Percentiles rank a stretch among this genome's conserved stretches.
phyloP scores from a whole-genome alignment of 495 filamentous ascomycete genomes.

The Aspergillus biplanus region DNA sequence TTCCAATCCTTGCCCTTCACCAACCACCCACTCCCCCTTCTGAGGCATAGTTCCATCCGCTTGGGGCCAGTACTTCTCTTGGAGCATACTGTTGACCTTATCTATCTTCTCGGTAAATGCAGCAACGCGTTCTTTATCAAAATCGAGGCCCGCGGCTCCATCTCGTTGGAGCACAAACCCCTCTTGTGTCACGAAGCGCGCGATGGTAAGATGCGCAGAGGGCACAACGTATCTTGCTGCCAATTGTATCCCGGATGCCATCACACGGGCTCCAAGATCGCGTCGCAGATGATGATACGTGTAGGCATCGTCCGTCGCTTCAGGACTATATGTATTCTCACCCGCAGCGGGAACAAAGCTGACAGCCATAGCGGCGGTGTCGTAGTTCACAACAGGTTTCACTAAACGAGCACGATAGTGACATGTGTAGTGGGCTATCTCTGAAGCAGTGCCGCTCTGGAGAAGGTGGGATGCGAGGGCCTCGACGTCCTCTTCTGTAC shows the following conservation, averaged over 20 bases:
- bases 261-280: conserved; percentile 68
- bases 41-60: conserved; percentile 46
- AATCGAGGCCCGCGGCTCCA: conserved; percentile 2
- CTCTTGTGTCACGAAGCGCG: conserved; percentile 67
- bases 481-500: conserved; percentile 63
- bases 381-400: conserved; percentile 82
- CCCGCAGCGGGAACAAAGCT: conserved; percentile 80
- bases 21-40: conserved; percentile 69
- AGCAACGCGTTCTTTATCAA: conserved; percentile 52
- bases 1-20: conserved; percentile 75
- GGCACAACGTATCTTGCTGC: conserved; percentile 81
- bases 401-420: conserved; percentile 70
- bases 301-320: conserved; percentile 55
- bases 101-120: conserved; percentile 70
- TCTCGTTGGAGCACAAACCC: conserved; percentile 40
- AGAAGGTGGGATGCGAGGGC: conserved; percentile 57
- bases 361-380: conserved; percentile 80
- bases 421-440: conserved; percentile 65
- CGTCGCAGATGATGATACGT: conserved; percentile 90
- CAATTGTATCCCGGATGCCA: conserved; percentile 61
- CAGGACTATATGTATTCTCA: conserved; percentile 38
- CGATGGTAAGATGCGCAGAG: conserved; percentile 86
- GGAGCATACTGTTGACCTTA: conserved; percentile 72
- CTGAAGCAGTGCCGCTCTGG: conserved; percentile 42
- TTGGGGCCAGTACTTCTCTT: conserved; percentile 66